A percentile compares a stretch with the other conserved stretches of the same genome.
phyloP scores from a whole-genome alignment of 164 flowering plant species.

The Annona cherimola region DNA sequence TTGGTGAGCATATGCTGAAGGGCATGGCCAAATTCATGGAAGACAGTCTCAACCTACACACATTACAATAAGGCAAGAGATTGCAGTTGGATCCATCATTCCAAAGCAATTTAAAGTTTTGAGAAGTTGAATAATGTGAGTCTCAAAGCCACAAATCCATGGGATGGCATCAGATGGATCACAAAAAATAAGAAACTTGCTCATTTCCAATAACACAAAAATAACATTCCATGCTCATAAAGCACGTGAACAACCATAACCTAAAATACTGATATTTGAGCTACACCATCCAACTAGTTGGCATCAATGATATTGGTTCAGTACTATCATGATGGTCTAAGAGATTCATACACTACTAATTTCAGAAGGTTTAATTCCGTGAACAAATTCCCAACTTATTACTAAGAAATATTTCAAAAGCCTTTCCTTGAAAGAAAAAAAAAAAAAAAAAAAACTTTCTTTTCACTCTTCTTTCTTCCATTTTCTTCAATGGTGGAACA shows the following conservation, averaged over 20 bases:
- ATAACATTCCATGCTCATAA: neutral
- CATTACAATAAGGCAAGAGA: neutral
- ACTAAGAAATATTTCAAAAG: too few species aligned
- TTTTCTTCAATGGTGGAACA: too few species aligned
- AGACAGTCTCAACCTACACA: constrained; percentile 93
- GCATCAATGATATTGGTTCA: too few species aligned
- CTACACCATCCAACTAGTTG: too few species aligned
- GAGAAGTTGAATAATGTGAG: neutral
- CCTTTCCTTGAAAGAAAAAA: too few species aligned
- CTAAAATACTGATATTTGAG: too few species aligned
- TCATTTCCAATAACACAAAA: neutral
- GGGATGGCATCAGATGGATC: neutral
- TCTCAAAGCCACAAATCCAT: neutral
- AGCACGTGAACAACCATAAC: neutral
- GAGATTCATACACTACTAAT: neutral
- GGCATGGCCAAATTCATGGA: constrained; percentile 99
- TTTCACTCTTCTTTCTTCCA: too few species aligned
- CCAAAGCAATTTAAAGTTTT: neutral
- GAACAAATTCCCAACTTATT: neutral
- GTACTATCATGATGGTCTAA: too few species aligned
- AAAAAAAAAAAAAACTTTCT: too few species aligned
- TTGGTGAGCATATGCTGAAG: constrained; percentile 98
- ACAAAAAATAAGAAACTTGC: neutral
- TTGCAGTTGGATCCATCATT: too few species aligned
- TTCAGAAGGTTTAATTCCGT: neutral